Percentiles rank a stretch among this genome's conserved stretches.
phyloP scores from a whole-genome alignment of 2,329 filamentous ascomycete species.

The Cytospora piceae region DNA sequence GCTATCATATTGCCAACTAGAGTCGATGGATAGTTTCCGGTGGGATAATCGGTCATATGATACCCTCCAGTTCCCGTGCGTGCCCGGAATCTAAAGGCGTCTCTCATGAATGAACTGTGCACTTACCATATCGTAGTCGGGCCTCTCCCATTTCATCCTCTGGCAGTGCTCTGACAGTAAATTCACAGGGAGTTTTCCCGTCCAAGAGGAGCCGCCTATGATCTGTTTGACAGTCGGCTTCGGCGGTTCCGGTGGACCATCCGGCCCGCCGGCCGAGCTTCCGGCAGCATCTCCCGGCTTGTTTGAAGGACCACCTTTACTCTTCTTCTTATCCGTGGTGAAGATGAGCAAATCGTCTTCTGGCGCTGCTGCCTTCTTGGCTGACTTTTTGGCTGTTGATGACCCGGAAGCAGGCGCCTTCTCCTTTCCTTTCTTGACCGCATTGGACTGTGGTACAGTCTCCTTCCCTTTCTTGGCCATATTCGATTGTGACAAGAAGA shows the following conservation, averaged over 20 bases:
- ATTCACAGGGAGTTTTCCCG: slow-evolving; percentile 93
- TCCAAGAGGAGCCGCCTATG: slow-evolving; percentile 95
- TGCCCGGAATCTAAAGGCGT: background rate
- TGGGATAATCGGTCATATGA: background rate
- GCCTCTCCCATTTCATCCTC: slow-evolving; percentile 93
- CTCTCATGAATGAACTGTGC: slow-evolving; percentile 5
- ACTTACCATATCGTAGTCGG: slow-evolving; percentile 81
- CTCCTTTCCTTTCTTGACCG: slow-evolving; percentile 59
- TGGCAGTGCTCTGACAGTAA: slow-evolving; percentile 93
- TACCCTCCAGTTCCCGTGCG: background rate
- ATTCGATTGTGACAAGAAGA: slow-evolving; percentile 4
- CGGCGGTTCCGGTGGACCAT: slow-evolving; percentile 48
- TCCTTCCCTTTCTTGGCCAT: slow-evolving; percentile 61
- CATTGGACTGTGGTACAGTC: slow-evolving; percentile 40
- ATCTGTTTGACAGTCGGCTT: slow-evolving; percentile 75
- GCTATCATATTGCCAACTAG: background rate
- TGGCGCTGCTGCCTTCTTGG: slow-evolving; percentile 35
- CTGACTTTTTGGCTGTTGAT: slow-evolving; percentile 39
- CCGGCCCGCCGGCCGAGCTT: slow-evolving; percentile 19
- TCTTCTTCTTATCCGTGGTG: slow-evolving; percentile 61
- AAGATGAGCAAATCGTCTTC: slow-evolving; percentile 61
- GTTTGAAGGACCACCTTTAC: slow-evolving; percentile 35
- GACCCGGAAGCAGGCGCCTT: slow-evolving; percentile 24
- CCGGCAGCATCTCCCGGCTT: slow-evolving; percentile 34
- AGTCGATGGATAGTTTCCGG: background rate